These are phyloP conservation scores for Atkinsonella hypoxylon DNA, from an alignment of 2,329 filamentous ascomycete genomes.

Conservation along the genomic window DNA sequence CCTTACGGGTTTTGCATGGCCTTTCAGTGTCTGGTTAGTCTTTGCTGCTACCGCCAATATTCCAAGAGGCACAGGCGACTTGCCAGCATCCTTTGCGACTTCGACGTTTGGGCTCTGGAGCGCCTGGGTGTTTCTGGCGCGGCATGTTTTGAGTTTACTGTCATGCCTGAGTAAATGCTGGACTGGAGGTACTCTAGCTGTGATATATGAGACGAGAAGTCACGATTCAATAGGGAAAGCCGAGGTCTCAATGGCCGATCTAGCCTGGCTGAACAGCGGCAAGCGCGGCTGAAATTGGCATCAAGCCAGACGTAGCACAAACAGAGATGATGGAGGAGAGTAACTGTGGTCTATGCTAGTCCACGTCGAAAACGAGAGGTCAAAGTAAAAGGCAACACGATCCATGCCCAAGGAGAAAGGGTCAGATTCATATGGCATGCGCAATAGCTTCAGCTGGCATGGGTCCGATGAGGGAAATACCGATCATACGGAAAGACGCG, in stretches of 20 bases:
- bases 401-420: neutral
- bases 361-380: neutral
- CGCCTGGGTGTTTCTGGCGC: constrained; percentile 29
- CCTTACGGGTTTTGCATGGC: constrained; percentile 64
- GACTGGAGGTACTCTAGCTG: neutral
- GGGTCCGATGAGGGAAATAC: constrained; percentile 2
- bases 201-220: neutral
- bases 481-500: neutral
- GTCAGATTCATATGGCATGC: constrained; percentile 2
- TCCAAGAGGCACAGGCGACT: constrained; percentile 8
- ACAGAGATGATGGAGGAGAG: neutral
- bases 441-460: constrained; percentile 3
- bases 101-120: constrained; percentile 30
- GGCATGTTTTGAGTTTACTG: constrained; percentile 21
- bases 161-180: neutral
- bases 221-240: neutral
- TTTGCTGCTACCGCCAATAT: neutral
- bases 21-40: constrained; percentile 24
- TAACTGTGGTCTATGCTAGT: neutral
- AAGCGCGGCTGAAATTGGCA: neutral
- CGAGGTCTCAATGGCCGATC: neutral
- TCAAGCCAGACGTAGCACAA: neutral
- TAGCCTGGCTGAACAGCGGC: neutral
- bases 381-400: neutral
- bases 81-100: constrained; percentile 35